Evolutionary conservation across 2,329 filamentous ascomycete genomes (phyloP).

Genomic region (Alternaria solani): DNA sequence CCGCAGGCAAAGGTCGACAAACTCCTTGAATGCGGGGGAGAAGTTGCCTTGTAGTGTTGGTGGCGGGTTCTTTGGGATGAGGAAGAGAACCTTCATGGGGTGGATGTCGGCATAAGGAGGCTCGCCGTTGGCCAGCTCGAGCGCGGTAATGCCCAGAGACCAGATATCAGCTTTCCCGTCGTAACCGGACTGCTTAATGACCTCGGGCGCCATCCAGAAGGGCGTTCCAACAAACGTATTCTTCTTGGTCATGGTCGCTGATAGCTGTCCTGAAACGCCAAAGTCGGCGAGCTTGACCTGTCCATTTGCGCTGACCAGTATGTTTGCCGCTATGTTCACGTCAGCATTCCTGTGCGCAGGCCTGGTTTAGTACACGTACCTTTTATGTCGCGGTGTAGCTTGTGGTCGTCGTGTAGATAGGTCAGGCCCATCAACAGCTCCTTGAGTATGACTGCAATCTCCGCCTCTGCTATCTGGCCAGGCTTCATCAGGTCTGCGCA

Average conservation of each 20-base stretch:
- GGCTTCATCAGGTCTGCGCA: constrained; percentile 97
- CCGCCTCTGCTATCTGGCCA: constrained; percentile 88
- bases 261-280: constrained; percentile 93
- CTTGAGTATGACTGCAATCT: constrained; percentile 93
- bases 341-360: constrained; percentile 10
- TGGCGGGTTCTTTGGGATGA: constrained; percentile 93
- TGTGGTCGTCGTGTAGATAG: constrained; percentile 94
- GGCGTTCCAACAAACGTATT: constrained; percentile 98
- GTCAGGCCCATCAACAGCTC: constrained; percentile 90
- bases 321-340: constrained; percentile 79
- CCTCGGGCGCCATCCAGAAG: constrained; percentile 99
- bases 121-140: constrained; percentile 90
- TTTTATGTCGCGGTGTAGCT: constrained; percentile 96
- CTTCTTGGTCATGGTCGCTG: constrained; percentile 99
- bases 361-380: constrained; percentile 60
- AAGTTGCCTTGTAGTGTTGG: constrained; percentile 70
- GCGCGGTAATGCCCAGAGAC: constrained; percentile 93
- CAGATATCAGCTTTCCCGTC: constrained; percentile 98
- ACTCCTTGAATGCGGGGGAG: constrained; percentile 60
- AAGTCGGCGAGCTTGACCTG: constrained; percentile 98
- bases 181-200: constrained; percentile 98
- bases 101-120: constrained; percentile 96
- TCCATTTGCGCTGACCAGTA: constrained; percentile 85
- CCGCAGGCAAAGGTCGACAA: constrained; percentile 73
- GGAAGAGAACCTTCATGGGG: constrained; percentile 96